These are phyloP conservation scores for Hymenoscyphus linearis DNA, from an alignment of 2,329 filamentous ascomycete species.

Conservation along the genomic window DNA sequence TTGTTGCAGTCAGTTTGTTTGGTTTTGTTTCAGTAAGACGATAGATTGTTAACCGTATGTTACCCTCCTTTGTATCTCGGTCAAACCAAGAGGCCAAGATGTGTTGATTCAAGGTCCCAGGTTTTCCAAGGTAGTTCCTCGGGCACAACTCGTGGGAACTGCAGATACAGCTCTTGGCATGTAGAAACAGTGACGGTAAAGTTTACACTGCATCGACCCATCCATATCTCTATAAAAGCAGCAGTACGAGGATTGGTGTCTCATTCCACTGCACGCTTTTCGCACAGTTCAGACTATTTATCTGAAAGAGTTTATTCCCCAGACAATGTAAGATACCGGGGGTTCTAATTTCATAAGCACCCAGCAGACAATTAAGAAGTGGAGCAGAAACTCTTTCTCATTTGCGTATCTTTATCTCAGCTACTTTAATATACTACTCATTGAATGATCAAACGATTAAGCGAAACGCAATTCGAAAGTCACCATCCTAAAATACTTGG, in stretches of 20 bases:
- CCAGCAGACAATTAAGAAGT: too few relatives aligned
- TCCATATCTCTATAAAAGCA: background rate
- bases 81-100: background rate
- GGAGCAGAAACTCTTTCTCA: too few relatives aligned
- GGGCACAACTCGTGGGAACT: background rate
- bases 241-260: background rate
- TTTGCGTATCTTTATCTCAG: too few relatives aligned
- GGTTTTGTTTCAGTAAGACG: background rate
- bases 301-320: too few relatives aligned
- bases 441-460: too few relatives aligned
- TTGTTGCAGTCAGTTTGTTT: background rate
- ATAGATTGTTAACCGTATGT: background rate
- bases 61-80: background rate
- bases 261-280: background rate
- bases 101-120: background rate
- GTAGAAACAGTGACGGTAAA: background rate
- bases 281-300: too few relatives aligned
- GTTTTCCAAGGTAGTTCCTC: background rate
- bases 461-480: too few relatives aligned
- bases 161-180: background rate
- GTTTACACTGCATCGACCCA: background rate
- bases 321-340: too few relatives aligned
- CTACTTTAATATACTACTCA: too few relatives aligned
- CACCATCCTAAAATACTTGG: too few relatives aligned
- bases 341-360: too few relatives aligned